phyloP scores from a whole-genome alignment of 176 grass and related monocot species.

The Aegilops tauschii region DNA sequence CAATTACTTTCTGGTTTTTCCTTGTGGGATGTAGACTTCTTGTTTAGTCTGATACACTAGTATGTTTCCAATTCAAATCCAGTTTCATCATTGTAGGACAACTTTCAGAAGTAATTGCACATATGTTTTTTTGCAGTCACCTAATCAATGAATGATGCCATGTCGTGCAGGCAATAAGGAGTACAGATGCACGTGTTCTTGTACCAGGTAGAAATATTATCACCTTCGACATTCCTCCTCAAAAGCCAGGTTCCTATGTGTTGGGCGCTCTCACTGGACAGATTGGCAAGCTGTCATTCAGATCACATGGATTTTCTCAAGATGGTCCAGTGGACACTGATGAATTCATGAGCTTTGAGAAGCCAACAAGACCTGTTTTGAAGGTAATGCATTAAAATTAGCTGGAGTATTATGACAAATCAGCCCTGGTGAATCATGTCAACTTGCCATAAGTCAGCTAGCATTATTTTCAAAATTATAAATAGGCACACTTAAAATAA shows the following conservation, averaged over 20 bases:
- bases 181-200: constrained; percentile 60
- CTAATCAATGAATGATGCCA: constrained; percentile 30
- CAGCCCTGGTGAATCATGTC: not conserved
- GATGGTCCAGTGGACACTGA: constrained; percentile 81
- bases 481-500: not conserved
- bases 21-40: not conserved
- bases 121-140: constrained; percentile 18
- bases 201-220: constrained; percentile 88
- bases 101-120: constrained; percentile 16
- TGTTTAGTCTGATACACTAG: not conserved
- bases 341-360: constrained; percentile 98
- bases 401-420: not conserved
- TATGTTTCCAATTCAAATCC: constrained; percentile 28
- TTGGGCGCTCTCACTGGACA: constrained; percentile 96
- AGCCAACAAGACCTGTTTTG: constrained; percentile 90
- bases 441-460: not conserved
- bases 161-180: constrained; percentile 82
- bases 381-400: constrained; percentile 58
- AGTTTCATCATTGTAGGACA: constrained; percentile 4
- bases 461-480: constrained; percentile 11
- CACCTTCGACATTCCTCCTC: constrained; percentile 76
- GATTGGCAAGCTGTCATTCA: constrained; percentile 92
- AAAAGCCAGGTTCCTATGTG: constrained; percentile 96
- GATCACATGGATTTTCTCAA: constrained; percentile 97
- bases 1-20: not conserved